Base-by-base conservation (phyloP, 441 rosid species). In the Eugenia klotzschiana region DNA sequence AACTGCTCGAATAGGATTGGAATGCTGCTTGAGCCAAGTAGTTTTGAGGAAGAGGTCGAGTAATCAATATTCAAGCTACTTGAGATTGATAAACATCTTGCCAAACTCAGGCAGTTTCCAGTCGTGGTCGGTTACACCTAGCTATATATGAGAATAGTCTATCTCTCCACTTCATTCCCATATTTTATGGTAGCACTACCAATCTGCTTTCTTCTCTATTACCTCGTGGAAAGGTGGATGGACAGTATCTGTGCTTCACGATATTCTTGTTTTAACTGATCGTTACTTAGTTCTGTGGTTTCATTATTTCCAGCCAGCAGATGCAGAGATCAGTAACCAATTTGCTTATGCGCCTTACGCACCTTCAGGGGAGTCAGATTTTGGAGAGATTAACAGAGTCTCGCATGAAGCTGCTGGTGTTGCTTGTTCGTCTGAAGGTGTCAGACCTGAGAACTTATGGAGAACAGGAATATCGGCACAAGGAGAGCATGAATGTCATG, bases 371-470 rank as follows among this genome's bases (percentile, higher is more conserved):
- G 96, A 92, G 43, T 77, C 89, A 13, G 89, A 84, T 81, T 89
- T 91, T 87, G 91, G 87, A 81, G 94, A 89, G 85, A 86, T 88
- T 46, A 50, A 86, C 37, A 90, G 85, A 81, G 85, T 89, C 52
- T 43, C 91, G 46, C 83, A 93, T 82, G 91, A 89, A 54, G 88
- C 81, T 25, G 79, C 87, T 73, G 82, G 83, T 11, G 79, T 79
- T 64, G 56, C 91, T 16, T 89, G 60, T 72, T 26, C 92, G 27
- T 83, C 87, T 20, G 85, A 88, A 85, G 90, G 89, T 81, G 86
- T 90, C 83, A 87, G 56, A 83, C 82, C 92, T 49, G 87, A 85
- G 51, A 86, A 79, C 82, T 83, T 94, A 40, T 93, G 97, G 98
- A 89, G 94, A 86, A 88, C 88, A 50, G 91, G 88, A 81, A 85